Percentiles rank a stretch among this genome's conserved stretches.
Conservation (phyloP, 108 stramenopile genomes). For the Cyclotella atomus region DNA sequence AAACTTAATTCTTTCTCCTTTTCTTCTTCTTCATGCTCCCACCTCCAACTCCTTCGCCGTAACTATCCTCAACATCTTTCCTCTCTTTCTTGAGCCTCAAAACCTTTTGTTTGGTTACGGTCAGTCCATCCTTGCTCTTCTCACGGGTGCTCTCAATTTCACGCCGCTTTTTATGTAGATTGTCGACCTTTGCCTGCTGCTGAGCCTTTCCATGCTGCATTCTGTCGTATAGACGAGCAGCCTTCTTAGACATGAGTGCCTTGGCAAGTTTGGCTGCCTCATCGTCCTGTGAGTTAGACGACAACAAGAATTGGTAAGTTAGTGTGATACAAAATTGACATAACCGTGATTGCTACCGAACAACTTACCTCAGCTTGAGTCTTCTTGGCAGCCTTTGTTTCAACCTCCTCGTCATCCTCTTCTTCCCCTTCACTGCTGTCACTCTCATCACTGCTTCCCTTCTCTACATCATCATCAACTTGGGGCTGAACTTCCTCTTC, state of each 20-base stretch:
- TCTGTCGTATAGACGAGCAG: constrained; percentile 85
- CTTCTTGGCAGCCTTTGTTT: constrained; percentile 50
- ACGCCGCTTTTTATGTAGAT: constrained; percentile 70
- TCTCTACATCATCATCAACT: constrained; percentile 22
- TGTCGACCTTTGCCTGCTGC: constrained; percentile 86
- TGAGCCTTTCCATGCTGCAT: constrained; percentile 94
- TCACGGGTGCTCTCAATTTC: constrained; percentile 68
- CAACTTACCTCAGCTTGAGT: constrained; percentile 49
- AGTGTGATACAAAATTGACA: no score
- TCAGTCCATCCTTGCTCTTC: constrained; percentile 65
- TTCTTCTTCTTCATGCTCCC: constrained; percentile 49
- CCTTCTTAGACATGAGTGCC: constrained; percentile 94
- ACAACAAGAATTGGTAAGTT: background rate
- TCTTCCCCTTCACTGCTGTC: constrained; percentile 50
- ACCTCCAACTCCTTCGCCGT: constrained; percentile 29
- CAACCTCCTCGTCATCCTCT: constrained; percentile 50
- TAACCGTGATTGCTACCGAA: no score
- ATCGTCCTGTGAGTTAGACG: constrained; percentile 50
- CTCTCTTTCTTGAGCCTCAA: constrained; percentile 57
- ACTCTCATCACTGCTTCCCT: constrained; percentile 52
- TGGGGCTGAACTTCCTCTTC: constrained; percentile 19
- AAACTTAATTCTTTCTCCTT: no score
- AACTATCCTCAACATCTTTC: constrained; percentile 25
- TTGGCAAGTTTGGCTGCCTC: constrained; percentile 90
- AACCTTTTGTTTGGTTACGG: constrained; percentile 75